Percentiles rank a stretch among this genome's conserved stretches.
Conservation (phyloP, 2,329 filamentous ascomycete genomes). For the Aureobasidium sp. region DNA sequence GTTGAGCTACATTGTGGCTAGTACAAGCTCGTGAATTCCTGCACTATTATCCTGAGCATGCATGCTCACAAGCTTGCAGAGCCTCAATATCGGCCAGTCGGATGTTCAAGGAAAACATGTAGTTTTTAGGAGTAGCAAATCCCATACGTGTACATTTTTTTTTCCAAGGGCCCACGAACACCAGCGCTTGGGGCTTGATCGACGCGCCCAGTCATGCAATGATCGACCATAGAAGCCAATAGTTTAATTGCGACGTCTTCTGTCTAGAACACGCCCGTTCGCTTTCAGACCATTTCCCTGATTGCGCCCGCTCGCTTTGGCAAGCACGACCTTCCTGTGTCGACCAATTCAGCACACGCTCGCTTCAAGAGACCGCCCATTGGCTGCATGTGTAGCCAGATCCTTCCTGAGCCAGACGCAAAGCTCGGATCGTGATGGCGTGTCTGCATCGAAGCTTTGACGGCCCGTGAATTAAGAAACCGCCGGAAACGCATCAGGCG, state of each 20-base stretch:
- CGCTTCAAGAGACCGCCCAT: neutral
- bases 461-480: conserved; percentile 6
- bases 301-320: conserved; percentile 1
- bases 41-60: neutral
- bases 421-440: conserved; percentile 2
- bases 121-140: neutral
- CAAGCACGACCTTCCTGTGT: neutral
- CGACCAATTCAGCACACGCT: neutral
- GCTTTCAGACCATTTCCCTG: neutral
- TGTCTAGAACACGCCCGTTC: conserved; percentile 4
- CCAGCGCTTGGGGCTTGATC: neutral
- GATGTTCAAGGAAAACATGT: neutral
- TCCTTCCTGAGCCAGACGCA: neutral
- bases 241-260: conserved; percentile 9
- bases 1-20: neutral
- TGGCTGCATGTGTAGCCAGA: neutral
- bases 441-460: conserved; percentile 5
- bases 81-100: neutral
- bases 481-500: neutral
- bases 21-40: neutral
- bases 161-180: neutral
- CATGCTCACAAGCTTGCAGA: neutral
- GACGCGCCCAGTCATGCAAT: conserved; percentile 2
- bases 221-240: conserved; percentile 2
- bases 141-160: neutral